Conservation (phyloP, 148 eudicot species). For the Heliosperma pusillum region DNA sequence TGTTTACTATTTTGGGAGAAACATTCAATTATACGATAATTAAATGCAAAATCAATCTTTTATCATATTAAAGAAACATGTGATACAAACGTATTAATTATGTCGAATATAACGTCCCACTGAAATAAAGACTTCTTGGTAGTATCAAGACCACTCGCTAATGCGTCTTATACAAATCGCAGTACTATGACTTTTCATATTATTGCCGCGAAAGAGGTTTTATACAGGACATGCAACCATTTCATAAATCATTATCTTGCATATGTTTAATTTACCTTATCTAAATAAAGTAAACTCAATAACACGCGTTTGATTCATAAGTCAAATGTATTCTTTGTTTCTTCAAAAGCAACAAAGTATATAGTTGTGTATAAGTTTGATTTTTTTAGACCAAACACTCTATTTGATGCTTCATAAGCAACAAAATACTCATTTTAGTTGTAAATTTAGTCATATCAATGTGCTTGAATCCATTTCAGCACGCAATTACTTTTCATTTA, state of each 20-base stretch:
- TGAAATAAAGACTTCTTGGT: not conserved
- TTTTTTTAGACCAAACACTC: not conserved
- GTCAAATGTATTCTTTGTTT: too few species aligned
- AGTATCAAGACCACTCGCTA: too few species aligned
- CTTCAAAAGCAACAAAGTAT: not conserved
- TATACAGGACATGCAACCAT: too few species aligned
- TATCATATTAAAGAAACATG: too few species aligned
- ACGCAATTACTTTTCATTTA: too few species aligned
- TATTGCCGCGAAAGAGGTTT: not conserved
- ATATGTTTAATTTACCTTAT: not conserved
- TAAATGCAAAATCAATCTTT: too few species aligned
- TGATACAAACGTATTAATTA: too few species aligned
- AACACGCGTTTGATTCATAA: too few species aligned
- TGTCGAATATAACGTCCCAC: not conserved
- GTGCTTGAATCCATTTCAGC: too few species aligned
- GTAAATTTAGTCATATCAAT: too few species aligned
- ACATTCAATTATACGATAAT: too few species aligned
- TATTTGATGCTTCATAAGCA: not conserved
- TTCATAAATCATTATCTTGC: not conserved
- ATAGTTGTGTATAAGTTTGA: not conserved
- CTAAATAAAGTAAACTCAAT: not conserved
- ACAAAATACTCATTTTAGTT: not conserved
- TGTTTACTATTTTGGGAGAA: not conserved
- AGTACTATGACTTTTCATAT: not conserved
- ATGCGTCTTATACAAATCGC: not conserved